Evolutionary conservation across 768 basidiomycete species (phyloP), one percentile per base, ranked within the genome.

Genomic region (Boletus rubescentipes): DNA sequence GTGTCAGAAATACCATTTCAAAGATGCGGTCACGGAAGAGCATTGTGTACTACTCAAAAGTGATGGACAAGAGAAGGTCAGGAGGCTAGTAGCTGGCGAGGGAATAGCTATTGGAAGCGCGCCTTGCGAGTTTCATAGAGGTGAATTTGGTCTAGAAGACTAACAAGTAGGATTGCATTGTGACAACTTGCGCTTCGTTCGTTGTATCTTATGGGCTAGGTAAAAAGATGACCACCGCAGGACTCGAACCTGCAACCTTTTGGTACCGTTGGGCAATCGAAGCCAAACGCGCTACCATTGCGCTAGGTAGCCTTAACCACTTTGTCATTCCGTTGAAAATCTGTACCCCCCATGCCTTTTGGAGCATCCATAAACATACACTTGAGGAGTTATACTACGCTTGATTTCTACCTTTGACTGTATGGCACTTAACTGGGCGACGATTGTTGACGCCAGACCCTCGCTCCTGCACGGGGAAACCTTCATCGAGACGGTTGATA

Each of bases 181-280:
- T 57, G 38, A 21, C 41, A 54, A 21, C 10, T 37, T 37, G 2
- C 10, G 10, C 21, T 16, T 29, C 15, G 18, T 32, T 41, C 23
- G 15, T n/a, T n/a, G n/a, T n/a, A n/a, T n/a, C n/a, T n/a, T 26
- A 26, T 26, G 26, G 26, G 26, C 26, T 26, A 26, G 6, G 26
- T 6, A 69, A 72, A 46, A 3, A 3, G 57, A 67, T 88, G 87
- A 89, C 83, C 85, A 87, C 87, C 85, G 87, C 89, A 89, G 89
- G 89, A 88, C 87, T 91, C 87, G 89, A 91, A 91, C 89, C 89
- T 91, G 88, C 89, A 91, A 86, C 89, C 89, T 90, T 87, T 89
- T 89, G 89, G 88, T 91, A 59, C 75, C 83, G 72, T 75, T 73
- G 61, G 77, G 83, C 84, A 63, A 80, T 88, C 87, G 88, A 90